phyloP scores from a whole-genome alignment of 2,329 filamentous ascomycete genomes.

The Trichoderma sp. region DNA sequence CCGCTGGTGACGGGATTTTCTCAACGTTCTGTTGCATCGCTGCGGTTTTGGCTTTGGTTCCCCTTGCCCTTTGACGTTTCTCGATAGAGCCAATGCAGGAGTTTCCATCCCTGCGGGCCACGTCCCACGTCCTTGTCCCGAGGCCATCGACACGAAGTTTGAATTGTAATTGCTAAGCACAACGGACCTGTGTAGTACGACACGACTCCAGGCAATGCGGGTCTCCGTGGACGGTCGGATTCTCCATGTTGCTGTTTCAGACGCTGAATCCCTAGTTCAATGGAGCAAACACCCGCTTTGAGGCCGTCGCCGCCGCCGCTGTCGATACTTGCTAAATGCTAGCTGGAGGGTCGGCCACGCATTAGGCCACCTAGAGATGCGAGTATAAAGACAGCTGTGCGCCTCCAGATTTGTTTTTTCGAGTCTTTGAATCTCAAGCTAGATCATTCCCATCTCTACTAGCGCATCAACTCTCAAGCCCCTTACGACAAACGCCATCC shows the following conservation, averaged over 20 bases:
- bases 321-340: background rate
- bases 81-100: background rate
- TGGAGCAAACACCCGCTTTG: conserved; percentile 19
- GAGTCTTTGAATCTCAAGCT: background rate
- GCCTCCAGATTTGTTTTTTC: background rate
- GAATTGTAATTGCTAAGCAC: background rate
- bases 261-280: background rate
- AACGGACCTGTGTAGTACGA: background rate
- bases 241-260: conserved; percentile 11
- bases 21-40: background rate
- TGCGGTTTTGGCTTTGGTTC: background rate
- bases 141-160: background rate
- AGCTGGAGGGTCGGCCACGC: background rate
- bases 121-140: background rate
- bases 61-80: background rate
- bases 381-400: conserved; percentile 16
- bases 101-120: background rate
- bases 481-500: background rate
- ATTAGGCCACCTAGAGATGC: background rate
- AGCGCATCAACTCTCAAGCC: background rate
- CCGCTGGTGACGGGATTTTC: background rate
- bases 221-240: conserved; percentile 1
- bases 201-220: background rate
- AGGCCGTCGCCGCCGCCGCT: conserved; percentile 1
- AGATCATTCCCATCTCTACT: background rate